These are phyloP conservation scores for Saksenaea vasiformis DNA, from an alignment of 371 early-diverging fungal species.

Conservation along the genomic window DNA sequence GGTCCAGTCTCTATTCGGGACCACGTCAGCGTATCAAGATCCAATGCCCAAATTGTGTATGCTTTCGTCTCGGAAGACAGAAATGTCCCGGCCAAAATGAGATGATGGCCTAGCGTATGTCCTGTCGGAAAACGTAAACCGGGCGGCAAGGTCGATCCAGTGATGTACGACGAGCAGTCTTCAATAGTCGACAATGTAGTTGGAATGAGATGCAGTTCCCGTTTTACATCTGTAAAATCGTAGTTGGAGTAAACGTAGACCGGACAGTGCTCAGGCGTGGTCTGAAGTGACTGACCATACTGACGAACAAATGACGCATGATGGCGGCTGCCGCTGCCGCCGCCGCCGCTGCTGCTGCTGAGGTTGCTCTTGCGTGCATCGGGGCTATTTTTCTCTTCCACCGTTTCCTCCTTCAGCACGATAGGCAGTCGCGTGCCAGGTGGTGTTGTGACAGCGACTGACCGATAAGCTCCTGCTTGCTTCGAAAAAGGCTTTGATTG, in stretches of 20 bases:
- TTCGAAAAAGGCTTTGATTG: conserved; percentile 60
- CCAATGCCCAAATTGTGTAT: conserved; percentile 76
- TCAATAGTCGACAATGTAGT: conserved; percentile 32
- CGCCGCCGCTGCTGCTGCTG: neutral
- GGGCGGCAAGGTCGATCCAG: conserved; percentile 65
- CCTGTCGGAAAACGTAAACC: conserved; percentile 83
- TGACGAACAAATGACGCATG: conserved; percentile 10
- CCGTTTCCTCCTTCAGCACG: conserved; percentile 15
- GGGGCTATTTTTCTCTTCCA: neutral
- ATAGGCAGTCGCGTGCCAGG: conserved; percentile 28
- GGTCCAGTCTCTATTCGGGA: conserved; percentile 68
- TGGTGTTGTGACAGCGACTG: conserved; percentile 57
- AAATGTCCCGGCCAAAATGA: conserved; percentile 76
- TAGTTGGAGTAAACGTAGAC: conserved; percentile 78
- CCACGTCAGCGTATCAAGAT: conserved; percentile 67
- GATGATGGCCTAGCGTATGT: conserved; percentile 65
- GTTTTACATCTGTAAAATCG: conserved; percentile 75
- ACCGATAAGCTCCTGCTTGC: conserved; percentile 76
- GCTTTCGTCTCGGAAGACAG: conserved; percentile 63
- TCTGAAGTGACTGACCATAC: conserved; percentile 12
- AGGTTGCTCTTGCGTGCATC: neutral
- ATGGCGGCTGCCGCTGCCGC: neutral
- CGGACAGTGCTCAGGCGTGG: conserved; percentile 26
- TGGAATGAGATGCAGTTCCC: conserved; percentile 67
- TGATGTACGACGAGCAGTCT: conserved; percentile 63